Evolutionary conservation across 2,329 filamentous ascomycete species (phyloP), one percentile per base, ranked within the genome.

Genomic region (Trichoderma sp.): DNA sequence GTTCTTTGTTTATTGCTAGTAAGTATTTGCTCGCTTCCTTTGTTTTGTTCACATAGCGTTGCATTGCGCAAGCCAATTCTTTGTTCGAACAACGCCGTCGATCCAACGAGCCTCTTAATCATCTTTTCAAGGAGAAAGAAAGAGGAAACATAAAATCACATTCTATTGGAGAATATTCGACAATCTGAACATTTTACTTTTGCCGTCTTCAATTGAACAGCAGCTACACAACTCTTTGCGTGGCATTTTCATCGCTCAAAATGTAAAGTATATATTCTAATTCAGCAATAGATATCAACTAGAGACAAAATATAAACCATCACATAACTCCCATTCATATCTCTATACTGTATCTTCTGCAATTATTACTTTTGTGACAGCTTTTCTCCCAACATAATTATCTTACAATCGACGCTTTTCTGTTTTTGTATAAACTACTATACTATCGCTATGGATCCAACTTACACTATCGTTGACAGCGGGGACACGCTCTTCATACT

Each of bases 401-500:
- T 13, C n/a, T 10, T 49, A 49, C 21, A 11, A 5, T 5, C n/a
- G 13, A 11, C 1, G 2, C 2, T 49, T 13, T 43, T 24, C 43
- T 21, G 7, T 21, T 5, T 6, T 49, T 24, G 4, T 24, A 7
- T 24, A 24, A 5, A 13, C 40, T 29, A 5, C 4, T 2, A 0
- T 57, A 5, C 5, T 2, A 0, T 56, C 52, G 31, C 21, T 21
- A 67, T 67, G 64, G 55, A 67, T 5, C 24, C 47, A 3, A 31
- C 19, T 19, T 27, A 59, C 53, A 27, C n/a, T 0, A n/a, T 69
- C 10, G 68, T 43, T 27, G 14, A 3, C 16, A 29, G 53, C 16
- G 68, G 68, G 29, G 61, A 69, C 35, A 69, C 68, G 2, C 5
- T 69, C 33, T 61, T 69, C 31, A 40, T 58, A 5, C 68, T 69